Evolutionary conservation across 768 basidiomycete genomes (phyloP).

Genomic region (Lactarius psammicola): DNA sequence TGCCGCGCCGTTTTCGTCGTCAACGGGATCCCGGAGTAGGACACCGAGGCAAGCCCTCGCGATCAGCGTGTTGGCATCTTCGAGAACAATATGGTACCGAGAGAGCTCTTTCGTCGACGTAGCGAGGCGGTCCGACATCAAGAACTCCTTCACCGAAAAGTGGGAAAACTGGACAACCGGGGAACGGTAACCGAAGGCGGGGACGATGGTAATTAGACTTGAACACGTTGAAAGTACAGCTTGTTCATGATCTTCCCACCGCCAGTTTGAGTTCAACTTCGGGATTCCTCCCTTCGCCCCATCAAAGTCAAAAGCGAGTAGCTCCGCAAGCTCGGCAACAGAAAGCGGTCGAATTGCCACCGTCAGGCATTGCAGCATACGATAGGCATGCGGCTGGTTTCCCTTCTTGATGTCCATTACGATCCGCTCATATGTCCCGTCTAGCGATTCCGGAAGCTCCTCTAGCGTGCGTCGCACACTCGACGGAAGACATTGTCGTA

Average conservation of each 20-base stretch:
- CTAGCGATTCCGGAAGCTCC: background rate
- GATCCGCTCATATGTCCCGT: background rate
- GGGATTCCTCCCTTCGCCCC: background rate
- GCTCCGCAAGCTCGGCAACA: background rate
- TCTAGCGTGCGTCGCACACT: background rate
- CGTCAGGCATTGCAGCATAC: background rate
- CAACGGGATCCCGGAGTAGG: background rate
- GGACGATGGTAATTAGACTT: background rate
- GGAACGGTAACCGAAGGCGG: background rate
- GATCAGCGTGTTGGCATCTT: background rate
- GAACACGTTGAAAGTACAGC: background rate
- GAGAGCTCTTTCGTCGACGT: background rate
- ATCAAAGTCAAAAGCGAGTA: background rate
- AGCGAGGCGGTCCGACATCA: background rate
- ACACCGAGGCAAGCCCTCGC: background rate
- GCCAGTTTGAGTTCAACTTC: background rate
- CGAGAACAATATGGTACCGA: background rate
- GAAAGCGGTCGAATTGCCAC: background rate
- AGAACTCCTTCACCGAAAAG: background rate
- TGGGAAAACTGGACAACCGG: background rate
- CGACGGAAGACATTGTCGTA: background rate
- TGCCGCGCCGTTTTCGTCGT: too few relatives aligned
- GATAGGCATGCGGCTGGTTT: background rate
- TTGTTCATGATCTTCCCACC: background rate
- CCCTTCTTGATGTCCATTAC: background rate